phyloP scores from a whole-genome alignment of 495 filamentous ascomycete species.

The Penicillium arizonense region DNA sequence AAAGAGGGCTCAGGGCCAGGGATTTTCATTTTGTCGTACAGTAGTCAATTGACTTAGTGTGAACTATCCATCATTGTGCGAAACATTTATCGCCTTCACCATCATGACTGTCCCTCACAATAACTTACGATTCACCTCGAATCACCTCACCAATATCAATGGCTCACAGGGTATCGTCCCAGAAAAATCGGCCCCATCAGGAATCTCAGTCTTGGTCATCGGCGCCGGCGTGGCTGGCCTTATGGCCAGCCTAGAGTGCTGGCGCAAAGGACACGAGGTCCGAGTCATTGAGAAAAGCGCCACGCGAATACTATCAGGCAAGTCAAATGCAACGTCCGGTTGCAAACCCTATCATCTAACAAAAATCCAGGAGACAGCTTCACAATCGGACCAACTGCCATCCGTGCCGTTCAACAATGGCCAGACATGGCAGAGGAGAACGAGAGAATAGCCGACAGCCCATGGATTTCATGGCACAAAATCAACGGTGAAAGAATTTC shows the following conservation, averaged over 20 bases:
- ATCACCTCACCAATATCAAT: neutral
- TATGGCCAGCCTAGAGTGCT: constrained; percentile 15
- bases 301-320: constrained; percentile 5
- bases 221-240: constrained; percentile 18
- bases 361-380: constrained; percentile 50
- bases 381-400: constrained; percentile 46
- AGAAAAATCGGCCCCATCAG: neutral
- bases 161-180: neutral
- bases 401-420: constrained; percentile 54
- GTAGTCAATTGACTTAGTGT: too few relatives aligned
- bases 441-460: constrained; percentile 42
- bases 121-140: neutral
- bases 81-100: too few relatives aligned
- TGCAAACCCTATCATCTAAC: neutral
- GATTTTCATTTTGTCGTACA: too few relatives aligned
- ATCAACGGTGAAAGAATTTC: constrained; percentile 49
- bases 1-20: too few relatives aligned
- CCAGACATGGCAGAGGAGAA: constrained; percentile 52
- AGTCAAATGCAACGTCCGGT: neutral
- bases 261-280: constrained; percentile 19
- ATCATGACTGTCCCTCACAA: too few relatives aligned
- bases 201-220: constrained; percentile 11
- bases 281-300: constrained; percentile 14
- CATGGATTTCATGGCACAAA: constrained; percentile 53
- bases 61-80: too few relatives aligned